phyloP scores from a whole-genome alignment of 164 flowering plant species.

The Dillenia suffruticosa region DNA sequence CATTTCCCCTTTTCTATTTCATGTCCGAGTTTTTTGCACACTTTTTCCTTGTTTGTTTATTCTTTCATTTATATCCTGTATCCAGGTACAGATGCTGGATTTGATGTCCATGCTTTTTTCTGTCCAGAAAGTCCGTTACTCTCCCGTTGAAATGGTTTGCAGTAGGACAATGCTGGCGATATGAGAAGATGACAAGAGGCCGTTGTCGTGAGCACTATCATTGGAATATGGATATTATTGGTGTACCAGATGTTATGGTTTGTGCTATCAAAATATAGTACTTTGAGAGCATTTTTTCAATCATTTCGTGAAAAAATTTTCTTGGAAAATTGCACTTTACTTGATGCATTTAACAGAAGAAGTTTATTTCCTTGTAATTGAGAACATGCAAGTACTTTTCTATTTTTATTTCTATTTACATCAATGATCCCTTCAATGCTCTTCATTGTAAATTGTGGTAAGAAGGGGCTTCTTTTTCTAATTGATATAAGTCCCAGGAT shows the following conservation, averaged over 20 bases:
- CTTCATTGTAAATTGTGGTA: no score
- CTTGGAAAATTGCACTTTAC: no score
- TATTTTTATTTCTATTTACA: no score
- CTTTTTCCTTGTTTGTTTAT: background rate
- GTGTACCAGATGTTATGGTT: conserved; percentile 81
- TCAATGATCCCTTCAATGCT: no score
- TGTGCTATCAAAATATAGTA: conserved; percentile 16
- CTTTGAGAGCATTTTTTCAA: no score
- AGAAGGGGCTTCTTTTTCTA: no score
- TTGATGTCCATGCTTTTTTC: conserved; percentile 62
- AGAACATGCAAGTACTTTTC: no score
- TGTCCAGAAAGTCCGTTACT: conserved; percentile 84
- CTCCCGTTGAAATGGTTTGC: conserved; percentile 98
- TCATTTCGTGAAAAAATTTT: no score
- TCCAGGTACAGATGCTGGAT: conserved; percentile 56
- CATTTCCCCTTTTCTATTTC: background rate
- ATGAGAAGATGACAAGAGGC: conserved; percentile 95
- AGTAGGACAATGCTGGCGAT: conserved; percentile 95
- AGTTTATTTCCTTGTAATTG: no score
- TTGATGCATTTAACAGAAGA: no score
- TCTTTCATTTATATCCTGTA: conserved; percentile 29
- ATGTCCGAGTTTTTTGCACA: no score
- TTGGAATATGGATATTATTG: conserved; percentile 99
- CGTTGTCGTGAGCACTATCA: conserved; percentile 96
- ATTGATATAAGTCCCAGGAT: no score